Percentiles rank a stretch among this genome's conserved stretches.
Conservation (phyloP, 192 early-diverging fungal genomes). For the Coemansia pectinata region DNA sequence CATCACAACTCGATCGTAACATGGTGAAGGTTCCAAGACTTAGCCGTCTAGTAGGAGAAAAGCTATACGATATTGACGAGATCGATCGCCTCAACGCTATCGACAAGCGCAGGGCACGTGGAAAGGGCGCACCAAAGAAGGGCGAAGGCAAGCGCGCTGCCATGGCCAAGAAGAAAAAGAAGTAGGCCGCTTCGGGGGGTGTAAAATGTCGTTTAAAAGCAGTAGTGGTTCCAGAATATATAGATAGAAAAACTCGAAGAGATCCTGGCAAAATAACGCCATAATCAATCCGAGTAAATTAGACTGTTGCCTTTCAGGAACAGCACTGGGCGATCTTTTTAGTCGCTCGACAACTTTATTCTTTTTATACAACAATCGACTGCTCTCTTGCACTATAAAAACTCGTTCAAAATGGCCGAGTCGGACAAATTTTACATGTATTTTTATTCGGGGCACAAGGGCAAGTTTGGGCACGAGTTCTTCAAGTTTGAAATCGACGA, state of each 20-base stretch:
- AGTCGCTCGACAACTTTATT: not conserved
- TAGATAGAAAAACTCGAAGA: not conserved
- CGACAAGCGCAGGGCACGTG: constrained; percentile 67
- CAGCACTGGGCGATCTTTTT: not conserved
- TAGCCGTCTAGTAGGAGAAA: constrained; percentile 34
- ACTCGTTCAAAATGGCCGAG: constrained; percentile 4
- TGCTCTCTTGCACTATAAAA: not conserved
- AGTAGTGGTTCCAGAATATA: not conserved
- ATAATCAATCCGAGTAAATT: not conserved
- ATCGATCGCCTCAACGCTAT: constrained; percentile 68
- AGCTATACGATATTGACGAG: constrained; percentile 58
- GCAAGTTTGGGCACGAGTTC: constrained; percentile 98
- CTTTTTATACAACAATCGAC: not conserved
- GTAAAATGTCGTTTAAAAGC: not conserved
- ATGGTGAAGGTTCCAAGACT: constrained; percentile 25
- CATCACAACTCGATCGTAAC: constrained; percentile 53
- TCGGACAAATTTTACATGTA: constrained; percentile 41
- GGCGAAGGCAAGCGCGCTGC: constrained; percentile 51
- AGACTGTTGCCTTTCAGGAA: not conserved
- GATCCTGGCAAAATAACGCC: not conserved
- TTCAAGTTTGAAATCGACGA: constrained; percentile 93
- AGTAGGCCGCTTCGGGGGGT: not conserved
- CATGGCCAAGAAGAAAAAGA: constrained; percentile 43
- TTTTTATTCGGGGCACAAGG: constrained; percentile 79
- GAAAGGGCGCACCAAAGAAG: constrained; percentile 81